phyloP scores from a whole-genome alignment of 441 rosid genomes.

The Flueggea neowawraea region DNA sequence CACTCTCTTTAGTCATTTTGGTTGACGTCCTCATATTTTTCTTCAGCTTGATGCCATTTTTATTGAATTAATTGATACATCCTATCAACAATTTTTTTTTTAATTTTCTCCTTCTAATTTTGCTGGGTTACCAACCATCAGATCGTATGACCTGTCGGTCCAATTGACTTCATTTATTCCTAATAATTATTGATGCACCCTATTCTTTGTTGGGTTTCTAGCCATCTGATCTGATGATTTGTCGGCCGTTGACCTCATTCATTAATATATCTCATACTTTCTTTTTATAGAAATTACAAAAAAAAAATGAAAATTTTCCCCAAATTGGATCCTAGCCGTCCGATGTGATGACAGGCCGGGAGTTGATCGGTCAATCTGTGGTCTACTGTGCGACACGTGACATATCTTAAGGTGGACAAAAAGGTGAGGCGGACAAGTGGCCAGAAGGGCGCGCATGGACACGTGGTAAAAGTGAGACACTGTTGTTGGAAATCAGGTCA shows the following conservation, averaged over 20 bases:
- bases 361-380: conserved; percentile 16
- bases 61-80: too few species aligned
- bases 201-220: conserved; percentile 6
- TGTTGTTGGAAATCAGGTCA: conserved; percentile 26
- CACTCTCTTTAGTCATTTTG: too few species aligned
- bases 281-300: too few species aligned
- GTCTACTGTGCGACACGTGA: conserved; percentile 25
- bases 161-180: conserved; percentile 10
- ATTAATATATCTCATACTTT: too few species aligned
- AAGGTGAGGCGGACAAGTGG: conserved; percentile 15
- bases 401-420: conserved; percentile 9
- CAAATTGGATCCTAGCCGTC: neutral
- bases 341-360: neutral
- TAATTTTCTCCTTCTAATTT: neutral
- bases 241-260: neutral
- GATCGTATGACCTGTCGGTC: conserved; percentile 7
- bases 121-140: neutral
- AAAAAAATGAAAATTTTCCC: neutral
- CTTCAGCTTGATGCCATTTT: too few species aligned
- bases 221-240: conserved; percentile 12
- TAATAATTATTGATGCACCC: neutral
- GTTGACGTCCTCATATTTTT: too few species aligned
- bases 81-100: neutral
- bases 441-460: conserved; percentile 22
- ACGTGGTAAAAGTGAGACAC: conserved; percentile 35